Evolutionary conservation across 106 monocot genomes (phyloP).

Genomic region (Apostasia ramifera): DNA sequence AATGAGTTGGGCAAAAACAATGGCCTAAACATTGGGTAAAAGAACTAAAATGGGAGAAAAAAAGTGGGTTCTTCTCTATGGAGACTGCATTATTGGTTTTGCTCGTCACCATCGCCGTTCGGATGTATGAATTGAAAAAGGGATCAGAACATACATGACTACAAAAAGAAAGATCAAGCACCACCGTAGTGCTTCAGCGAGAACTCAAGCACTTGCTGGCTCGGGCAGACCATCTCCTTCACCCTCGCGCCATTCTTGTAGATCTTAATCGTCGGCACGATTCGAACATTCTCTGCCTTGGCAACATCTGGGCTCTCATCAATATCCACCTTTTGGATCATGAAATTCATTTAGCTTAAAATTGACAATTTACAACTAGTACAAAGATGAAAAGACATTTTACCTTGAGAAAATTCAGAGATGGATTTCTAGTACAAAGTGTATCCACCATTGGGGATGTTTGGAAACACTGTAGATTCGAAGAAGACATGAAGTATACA

Average conservation of each 20-base stretch:
- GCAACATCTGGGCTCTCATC: conserved; percentile 29
- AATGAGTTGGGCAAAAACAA: background rate
- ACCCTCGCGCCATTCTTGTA: conserved; percentile 42
- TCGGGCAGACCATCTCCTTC: conserved; percentile 73
- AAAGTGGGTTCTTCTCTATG: background rate
- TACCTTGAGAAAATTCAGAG: conserved; percentile 91
- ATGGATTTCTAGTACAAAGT: conserved; percentile 61
- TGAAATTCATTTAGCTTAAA: background rate
- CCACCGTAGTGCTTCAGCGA: conserved; percentile 43
- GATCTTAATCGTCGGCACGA: conserved; percentile 63
- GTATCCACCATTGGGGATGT: conserved; percentile 56
- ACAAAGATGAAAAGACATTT: background rate
- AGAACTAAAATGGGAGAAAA: background rate
- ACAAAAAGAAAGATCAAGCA: background rate
- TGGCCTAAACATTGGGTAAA: background rate
- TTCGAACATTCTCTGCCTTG: conserved; percentile 38
- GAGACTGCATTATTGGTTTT: background rate
- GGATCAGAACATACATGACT: background rate
- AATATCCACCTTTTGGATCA: conserved; percentile 13
- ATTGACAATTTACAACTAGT: background rate
- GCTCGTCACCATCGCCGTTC: background rate
- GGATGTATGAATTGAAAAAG: background rate
- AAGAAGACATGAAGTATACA: conserved; percentile 52
- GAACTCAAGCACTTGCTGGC: conserved; percentile 33
- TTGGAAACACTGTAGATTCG: conserved; percentile 45